Percentiles rank a stretch among this genome's conserved stretches.
These are phyloP conservation scores for Casaregolazyma lundiana DNA, from an alignment of 1,139 yeast genomes.

Conservation along the genomic window DNA sequence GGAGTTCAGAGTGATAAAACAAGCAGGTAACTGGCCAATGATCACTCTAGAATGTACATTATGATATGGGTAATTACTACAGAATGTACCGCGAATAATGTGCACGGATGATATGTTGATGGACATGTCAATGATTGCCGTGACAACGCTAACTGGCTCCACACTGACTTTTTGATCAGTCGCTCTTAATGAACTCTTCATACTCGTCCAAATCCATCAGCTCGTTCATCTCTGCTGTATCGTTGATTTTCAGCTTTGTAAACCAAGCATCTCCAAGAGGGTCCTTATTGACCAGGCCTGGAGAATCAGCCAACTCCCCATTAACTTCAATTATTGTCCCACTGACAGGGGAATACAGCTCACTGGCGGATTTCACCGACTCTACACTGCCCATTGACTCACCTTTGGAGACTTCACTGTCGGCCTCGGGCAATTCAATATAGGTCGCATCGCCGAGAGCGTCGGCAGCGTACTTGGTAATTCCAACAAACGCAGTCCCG, in stretches of 20 bases:
- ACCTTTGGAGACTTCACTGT: slow-evolving; percentile 60
- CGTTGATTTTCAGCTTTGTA: slow-evolving; percentile 60
- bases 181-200: slow-evolving; percentile 50
- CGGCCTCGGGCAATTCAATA: slow-evolving; percentile 83
- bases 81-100: no score
- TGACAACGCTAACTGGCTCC: no score
- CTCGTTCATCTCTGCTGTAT: slow-evolving; percentile 39
- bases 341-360: slow-evolving; percentile 81
- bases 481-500: slow-evolving; percentile 81
- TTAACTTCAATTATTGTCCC: slow-evolving; percentile 78
- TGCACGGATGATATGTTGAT: no score
- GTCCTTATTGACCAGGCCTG: slow-evolving; percentile 76
- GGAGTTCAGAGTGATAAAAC: no score
- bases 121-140: no score
- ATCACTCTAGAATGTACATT: no score
- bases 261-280: slow-evolving; percentile 96
- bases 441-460: slow-evolving; percentile 98
- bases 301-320: slow-evolving; percentile 57
- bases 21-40: no score
- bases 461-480: slow-evolving; percentile 92
- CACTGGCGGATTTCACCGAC: slow-evolving; percentile 90
- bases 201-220: slow-evolving; percentile 57
- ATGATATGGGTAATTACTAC: no score
- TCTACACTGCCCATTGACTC: slow-evolving; percentile 92
- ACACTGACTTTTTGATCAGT: no score